A percentile compares a stretch with the other conserved stretches of the same genome.
These are phyloP conservation scores for Pichia sorboxylosa DNA, from an alignment of 1,139 yeast species.

Conservation along the genomic window DNA sequence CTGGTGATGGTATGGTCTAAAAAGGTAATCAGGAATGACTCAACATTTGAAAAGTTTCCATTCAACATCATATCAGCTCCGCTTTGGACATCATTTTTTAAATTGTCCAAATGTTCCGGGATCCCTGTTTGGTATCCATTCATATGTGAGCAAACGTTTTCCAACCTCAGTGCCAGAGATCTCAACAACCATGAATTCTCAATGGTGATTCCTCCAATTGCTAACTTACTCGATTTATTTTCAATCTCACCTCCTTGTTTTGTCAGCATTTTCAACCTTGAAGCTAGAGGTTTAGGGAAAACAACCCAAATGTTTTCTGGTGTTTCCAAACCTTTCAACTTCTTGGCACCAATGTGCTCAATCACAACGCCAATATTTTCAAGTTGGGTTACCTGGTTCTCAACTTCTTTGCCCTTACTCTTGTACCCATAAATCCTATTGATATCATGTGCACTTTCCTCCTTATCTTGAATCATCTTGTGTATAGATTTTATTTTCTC, in stretches of 20 bases:
- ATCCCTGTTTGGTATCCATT: conserved; percentile 1
- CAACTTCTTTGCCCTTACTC: conserved; percentile 50
- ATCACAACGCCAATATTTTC: conserved; percentile 63
- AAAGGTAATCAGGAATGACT: conserved; percentile 33
- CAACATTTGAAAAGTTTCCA: conserved; percentile 14
- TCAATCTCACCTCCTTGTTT: conserved; percentile 17
- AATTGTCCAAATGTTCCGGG: conserved; percentile 2
- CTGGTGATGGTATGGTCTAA: conserved; percentile 55
- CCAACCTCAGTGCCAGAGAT: conserved; percentile 38
- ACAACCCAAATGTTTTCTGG: conserved; percentile 78
- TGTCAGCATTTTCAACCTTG: conserved; percentile 37
- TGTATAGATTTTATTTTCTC: conserved; percentile 46
- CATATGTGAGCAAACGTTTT: conserved; percentile 26
- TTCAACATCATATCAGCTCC: conserved; percentile 13
- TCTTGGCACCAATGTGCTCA: conserved; percentile 70
- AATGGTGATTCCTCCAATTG: conserved; percentile 21
- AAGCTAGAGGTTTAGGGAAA: conserved; percentile 55
- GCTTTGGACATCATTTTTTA: conserved; percentile 12
- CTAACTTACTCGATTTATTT: conserved; percentile 17
- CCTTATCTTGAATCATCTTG: conserved; percentile 31
- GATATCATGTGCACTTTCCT: conserved; percentile 29
- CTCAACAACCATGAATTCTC: conserved; percentile 36
- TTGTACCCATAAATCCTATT: conserved; percentile 56
- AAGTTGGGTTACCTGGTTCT: conserved; percentile 54
- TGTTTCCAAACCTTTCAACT: conserved; percentile 87